These are phyloP conservation scores for Sambucus nigra DNA, from an alignment of 129 eudicot species.

Conservation along the genomic window DNA sequence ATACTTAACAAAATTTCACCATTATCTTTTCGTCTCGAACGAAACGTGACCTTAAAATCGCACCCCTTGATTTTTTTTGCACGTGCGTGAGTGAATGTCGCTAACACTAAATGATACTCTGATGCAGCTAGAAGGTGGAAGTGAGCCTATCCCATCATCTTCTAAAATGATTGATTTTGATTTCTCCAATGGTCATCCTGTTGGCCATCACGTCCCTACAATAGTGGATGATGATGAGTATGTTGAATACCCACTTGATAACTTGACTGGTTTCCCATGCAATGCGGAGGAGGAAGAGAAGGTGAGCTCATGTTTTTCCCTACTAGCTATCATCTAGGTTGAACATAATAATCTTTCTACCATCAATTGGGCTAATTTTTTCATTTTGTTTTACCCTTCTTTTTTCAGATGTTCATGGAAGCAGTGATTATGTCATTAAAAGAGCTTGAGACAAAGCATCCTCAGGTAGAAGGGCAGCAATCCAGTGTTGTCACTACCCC, in stretches of 20 bases:
- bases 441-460: constrained; percentile 38
- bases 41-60: too few relatives aligned
- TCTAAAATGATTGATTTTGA: constrained; percentile 85
- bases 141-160: constrained; percentile 46
- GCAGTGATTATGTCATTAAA: constrained; percentile 70
- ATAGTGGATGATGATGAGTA: constrained; percentile 69
- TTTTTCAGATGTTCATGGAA: constrained; percentile 71
- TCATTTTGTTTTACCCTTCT: background rate
- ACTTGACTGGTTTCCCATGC: constrained; percentile 57
- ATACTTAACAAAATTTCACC: too few relatives aligned
- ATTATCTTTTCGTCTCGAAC: too few relatives aligned
- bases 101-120: constrained; percentile 2
- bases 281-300: constrained; percentile 87
- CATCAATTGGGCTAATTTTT: background rate
- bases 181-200: constrained; percentile 47
- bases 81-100: background rate
- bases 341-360: background rate
- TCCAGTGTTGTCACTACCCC: constrained; percentile 7
- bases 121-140: constrained; percentile 61
- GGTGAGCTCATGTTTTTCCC: constrained; percentile 25
- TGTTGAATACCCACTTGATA: constrained; percentile 78
- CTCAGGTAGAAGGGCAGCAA: constrained; percentile 27
- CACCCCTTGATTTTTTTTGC: too few relatives aligned
- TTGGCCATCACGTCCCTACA: constrained; percentile 39
- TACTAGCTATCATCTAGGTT: background rate